Percentiles rank a stretch among this genome's conserved stretches.
Evolutionary conservation across 495 filamentous ascomycete species (phyloP).

Genomic region (Xylaria grammica): DNA sequence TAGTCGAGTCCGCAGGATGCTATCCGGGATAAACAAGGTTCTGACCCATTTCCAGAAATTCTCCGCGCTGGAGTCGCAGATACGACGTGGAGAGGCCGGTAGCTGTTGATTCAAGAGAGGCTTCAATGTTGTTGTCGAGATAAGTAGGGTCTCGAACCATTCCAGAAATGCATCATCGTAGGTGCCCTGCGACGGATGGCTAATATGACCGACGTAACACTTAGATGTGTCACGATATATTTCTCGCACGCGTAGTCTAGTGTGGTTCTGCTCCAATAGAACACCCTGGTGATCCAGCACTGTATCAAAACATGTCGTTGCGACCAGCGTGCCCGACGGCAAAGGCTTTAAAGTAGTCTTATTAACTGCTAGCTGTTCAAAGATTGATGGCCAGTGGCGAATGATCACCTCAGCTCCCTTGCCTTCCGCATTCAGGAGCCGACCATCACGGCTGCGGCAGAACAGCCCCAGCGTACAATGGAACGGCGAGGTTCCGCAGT

Average conservation of each 20-base stretch:
- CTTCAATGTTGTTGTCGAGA: conserved; percentile 5
- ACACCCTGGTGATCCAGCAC: not conserved
- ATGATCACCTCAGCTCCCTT: not conserved
- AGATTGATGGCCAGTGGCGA: not conserved
- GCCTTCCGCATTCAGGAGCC: conserved; percentile 5
- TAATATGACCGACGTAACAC: not conserved
- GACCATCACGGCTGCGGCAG: conserved; percentile 9
- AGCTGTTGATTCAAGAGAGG: not conserved
- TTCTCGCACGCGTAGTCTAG: not conserved
- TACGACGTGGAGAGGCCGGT: not conserved
- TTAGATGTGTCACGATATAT: conserved; percentile 10
- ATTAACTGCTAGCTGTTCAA: not conserved
- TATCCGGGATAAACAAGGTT: not conserved
- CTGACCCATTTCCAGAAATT: conserved; percentile 6
- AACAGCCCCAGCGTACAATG: not conserved
- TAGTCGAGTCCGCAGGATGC: not conserved
- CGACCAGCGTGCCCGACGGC: not conserved
- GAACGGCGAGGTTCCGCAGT: conserved; percentile 12
- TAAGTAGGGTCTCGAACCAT: conserved; percentile 11
- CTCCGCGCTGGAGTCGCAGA: not conserved
- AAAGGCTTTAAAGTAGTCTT: not conserved
- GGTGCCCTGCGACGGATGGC: not conserved
- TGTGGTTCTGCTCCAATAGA: not conserved
- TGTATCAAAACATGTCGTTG: not conserved
- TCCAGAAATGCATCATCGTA: not conserved